Percentiles rank a stretch among this genome's conserved stretches.
Conservation (phyloP, 306 rosid species). For the Heteromeles arbutifolia region DNA sequence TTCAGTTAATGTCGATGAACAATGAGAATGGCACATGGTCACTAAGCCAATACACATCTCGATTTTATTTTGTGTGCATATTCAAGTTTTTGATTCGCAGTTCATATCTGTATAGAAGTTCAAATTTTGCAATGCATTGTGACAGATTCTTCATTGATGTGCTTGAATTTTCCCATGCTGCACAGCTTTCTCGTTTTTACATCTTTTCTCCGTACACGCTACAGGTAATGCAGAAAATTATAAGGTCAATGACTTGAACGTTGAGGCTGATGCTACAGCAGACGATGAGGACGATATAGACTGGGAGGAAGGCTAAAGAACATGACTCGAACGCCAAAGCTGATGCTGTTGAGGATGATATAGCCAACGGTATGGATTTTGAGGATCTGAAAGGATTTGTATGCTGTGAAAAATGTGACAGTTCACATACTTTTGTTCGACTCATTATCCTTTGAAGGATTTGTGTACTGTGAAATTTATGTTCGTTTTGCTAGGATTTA, state of each 20-base stretch:
- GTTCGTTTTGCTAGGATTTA: conserved; percentile 6
- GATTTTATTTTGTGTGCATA: neutral
- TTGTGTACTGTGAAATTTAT: neutral
- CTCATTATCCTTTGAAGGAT: neutral
- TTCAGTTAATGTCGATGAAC: neutral
- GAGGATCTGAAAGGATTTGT: neutral
- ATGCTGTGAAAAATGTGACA: neutral
- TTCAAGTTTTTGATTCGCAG: neutral
- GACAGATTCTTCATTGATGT: neutral
- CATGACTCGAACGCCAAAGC: neutral
- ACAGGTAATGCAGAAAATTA: conserved; percentile 56
- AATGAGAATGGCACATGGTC: neutral
- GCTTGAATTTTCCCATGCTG: neutral
- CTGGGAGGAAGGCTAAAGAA: conserved; percentile 85
- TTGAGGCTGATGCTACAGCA: conserved; percentile 56
- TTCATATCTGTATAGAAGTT: neutral
- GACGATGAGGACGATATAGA: conserved; percentile 66
- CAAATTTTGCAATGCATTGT: neutral
- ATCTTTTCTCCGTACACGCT: neutral
- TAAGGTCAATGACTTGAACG: conserved; percentile 75
- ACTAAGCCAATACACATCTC: neutral
- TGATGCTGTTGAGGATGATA: neutral
- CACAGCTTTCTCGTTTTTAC: neutral
- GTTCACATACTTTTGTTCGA: neutral
- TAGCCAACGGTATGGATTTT: neutral